Percentiles rank a stretch among this genome's conserved stretches.
Conservation (phyloP, 1,284 basidiomycete genomes). For the Earliella scabrosa region DNA sequence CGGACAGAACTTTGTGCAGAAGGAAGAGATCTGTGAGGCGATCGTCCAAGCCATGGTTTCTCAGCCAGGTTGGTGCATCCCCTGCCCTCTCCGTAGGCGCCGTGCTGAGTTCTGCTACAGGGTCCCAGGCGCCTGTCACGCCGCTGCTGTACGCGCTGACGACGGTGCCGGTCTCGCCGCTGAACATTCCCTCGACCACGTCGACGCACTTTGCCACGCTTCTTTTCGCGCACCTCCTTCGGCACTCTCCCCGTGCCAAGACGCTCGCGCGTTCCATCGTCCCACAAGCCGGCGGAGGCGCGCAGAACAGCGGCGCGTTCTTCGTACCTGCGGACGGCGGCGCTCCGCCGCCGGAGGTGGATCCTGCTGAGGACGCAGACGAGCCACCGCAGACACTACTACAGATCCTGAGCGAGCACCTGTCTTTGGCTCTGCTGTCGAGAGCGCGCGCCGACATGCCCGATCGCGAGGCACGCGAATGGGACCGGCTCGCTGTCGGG, state of each 20-base stretch:
- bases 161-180: conserved; percentile 55
- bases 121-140: conserved; percentile 51
- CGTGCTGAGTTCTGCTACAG: conserved; percentile 31
- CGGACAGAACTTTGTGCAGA: conserved; percentile 70
- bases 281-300: conserved; percentile 50
- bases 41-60: conserved; percentile 74
- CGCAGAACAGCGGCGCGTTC: conserved; percentile 50
- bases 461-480: conserved; percentile 72
- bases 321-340: conserved; percentile 77
- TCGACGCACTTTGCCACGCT: conserved; percentile 72
- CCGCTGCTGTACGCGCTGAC: conserved; percentile 70
- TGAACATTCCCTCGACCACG: conserved; percentile 55
- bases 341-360: conserved; percentile 32
- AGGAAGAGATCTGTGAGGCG: conserved; percentile 67
- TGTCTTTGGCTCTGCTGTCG: conserved; percentile 71
- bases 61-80: conserved; percentile 43
- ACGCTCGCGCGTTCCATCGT: conserved; percentile 74
- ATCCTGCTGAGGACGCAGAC: conserved; percentile 52
- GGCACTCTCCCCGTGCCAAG: conserved; percentile 74
- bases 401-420: conserved; percentile 74
- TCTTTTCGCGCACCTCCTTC: conserved; percentile 73
- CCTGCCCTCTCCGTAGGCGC: too few relatives aligned
- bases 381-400: conserved; percentile 69
- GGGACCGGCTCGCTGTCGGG: conserved; percentile 88
- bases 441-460: conserved; percentile 73